Base-by-base conservation (phyloP, 75 land plant genomes). In the Picea glauca region DNA sequence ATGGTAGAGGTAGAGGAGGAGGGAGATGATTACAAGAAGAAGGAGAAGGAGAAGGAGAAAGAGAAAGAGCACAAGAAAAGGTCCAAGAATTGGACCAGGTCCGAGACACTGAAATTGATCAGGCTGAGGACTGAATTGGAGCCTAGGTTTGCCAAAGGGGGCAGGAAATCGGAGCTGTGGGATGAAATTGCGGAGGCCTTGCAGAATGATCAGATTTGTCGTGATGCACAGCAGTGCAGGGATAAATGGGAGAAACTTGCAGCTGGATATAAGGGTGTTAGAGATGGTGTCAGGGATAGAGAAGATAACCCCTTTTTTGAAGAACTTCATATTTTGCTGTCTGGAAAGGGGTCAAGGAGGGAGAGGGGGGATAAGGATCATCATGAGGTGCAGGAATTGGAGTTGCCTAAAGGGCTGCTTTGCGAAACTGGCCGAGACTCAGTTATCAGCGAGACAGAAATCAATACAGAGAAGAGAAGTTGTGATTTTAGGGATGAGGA, bases 201-300 rank as follows among this genome's bases (percentile, higher is more conserved):
- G 72, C 79, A 72, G 81, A 60, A 58, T 35, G 86, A 85, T 63
- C 38, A 61, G 18, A 64, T 83, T 21, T 84, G 65, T 13, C 63
- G 86, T 23, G 86, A 85, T 74, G 80, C 86, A 3, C 86, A 85
- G 62, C 86, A 85, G 60, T 85, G 86, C 72, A 59, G 86, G 58
- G 86, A 85, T 72, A 85, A 85, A 77, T 85, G 86, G 86, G 86
- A 85, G 85, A 85, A 85, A 77, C 77, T 85, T 13, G 74, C 86
- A 14, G 86, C 86, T 12, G 86, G 85, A 17, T 85, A 85, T 72
- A 85, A 85, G 86, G 85, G 84, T 30, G 86, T 85, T 15, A 66
- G 86, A 21, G 86, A 85, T 62, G 86, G 86, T 13, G 31, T 61
- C 43, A 85, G 83, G 81, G 85, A 78, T 60, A 83, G 76, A 58